Evolutionary conservation across 495 filamentous ascomycete species (phyloP), one percentile per base, ranked within the genome.

Genomic region (Polyplosphaeria fusca): DNA sequence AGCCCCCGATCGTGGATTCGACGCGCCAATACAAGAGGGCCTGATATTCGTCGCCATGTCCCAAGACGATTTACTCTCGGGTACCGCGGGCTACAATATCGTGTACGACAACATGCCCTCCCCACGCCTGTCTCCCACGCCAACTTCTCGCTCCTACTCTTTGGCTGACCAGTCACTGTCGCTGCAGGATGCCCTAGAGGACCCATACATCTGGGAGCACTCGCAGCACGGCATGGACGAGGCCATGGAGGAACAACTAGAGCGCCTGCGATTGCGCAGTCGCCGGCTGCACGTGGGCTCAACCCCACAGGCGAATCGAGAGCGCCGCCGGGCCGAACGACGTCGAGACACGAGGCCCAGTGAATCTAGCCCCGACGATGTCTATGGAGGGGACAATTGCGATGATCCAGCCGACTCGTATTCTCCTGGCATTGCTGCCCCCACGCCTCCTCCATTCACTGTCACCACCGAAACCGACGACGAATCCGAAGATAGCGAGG

Each of bases 21-120:
- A 89, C 45, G 83, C 87, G 57, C 89, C 91, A 47, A 85, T 95
- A 43, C 88, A 91, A 73, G 89, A 94, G 76, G 92, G 92, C 20
- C 87, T 95, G 84, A 81, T 97, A 4, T 95, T 96, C 67, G 79
- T 96, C 32, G 82, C 88, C 4, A 95, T 96, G 91, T 79, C 80
- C 16, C 77, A 81, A 12, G 81, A 91, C 53, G 86, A 92, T 50
- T 76, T 95, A 14, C 70, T 93, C 24, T 75, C 74, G 28, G 80
- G 86, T 45, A 92, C 90, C 4, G 82, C 86, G 9, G 77, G 80
- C 42, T 93, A 92, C 62, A 82, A 89, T 53, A 85, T 93, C 20
- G 82, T 85, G 56, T 90, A 89, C 51, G 30, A 16, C n/a, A 27
- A 49, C 4, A n/a, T n/a, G n/a, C 53, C 52, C 3, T 39, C 57